Base-by-base conservation (phyloP, 768 basidiomycete species). In the Erythrobasidium yunnanense region DNA sequence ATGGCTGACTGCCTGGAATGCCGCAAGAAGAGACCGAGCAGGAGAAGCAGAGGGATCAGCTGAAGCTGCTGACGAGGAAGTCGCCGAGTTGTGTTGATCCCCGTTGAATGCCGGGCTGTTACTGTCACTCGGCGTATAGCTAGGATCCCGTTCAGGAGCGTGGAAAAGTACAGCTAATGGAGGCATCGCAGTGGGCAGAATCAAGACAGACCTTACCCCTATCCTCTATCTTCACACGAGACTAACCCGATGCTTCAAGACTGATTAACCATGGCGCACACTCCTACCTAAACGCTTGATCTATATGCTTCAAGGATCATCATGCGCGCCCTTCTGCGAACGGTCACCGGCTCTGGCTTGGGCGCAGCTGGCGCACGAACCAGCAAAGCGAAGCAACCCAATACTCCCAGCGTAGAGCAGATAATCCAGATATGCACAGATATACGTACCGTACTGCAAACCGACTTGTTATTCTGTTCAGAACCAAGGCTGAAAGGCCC, bases 381-480 rank as follows among this genome's bases (percentile, higher is more conserved):
- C 20, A 45, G 23, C 4, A 89, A 91, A 6, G 78, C 77, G 25
- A 82, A 84, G 70, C 79, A 93, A 20, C 23, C 15, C 8, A 55
- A 55, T 34, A 23, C 23, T 13, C 5, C 13, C 29, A 22, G 15
- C 8, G 54, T 34, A 22, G 33, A 55, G 4, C 81, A 83, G 71
- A n/a, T n/a, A n/a, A n/a, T n/a, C n/a, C n/a, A n/a, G n/a, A n/a
- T n/a, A n/a, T n/a, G n/a, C n/a, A n/a, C n/a, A n/a, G n/a, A n/a
- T n/a, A n/a, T n/a, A n/a, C n/a, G n/a, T n/a, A n/a, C n/a, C n/a
- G n/a, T n/a, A n/a, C n/a, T n/a, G n/a, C n/a, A n/a, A n/a, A n/a
- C n/a, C n/a, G n/a, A n/a, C n/a, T n/a, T n/a, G n/a, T n/a, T n/a
- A n/a, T n/a, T n/a, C n/a, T n/a, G n/a, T n/a, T n/a, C n/a, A n/a